Evolutionary conservation across 768 basidiomycete species (phyloP), one percentile per base, ranked within the genome.

Genomic region (Trametes gibbosa): DNA sequence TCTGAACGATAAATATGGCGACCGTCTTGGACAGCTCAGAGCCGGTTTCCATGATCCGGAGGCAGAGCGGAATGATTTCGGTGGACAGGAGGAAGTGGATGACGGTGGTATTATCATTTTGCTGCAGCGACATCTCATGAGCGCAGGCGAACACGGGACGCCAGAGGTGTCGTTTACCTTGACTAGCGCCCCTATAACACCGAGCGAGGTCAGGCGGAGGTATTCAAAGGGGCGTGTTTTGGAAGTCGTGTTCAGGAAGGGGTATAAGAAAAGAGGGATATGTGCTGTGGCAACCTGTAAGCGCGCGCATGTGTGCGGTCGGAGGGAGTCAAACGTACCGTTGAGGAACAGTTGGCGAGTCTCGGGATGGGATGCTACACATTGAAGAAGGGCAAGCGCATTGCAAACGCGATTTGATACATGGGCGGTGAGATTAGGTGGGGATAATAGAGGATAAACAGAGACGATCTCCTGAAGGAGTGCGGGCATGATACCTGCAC

Each of bases 171-270:
- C 37, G 23, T 50, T 29, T 66, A 94, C 94, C 81, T 99, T 99
- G 71, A 99, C 97, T 50, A 99, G 84, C 19, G 97, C 97, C 41
- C 97, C 97, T 65, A 99, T 99, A 62, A 99, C 97, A 37, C 97
- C 97, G n/a, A 99, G 85, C 39, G 95, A 97, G 13, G 97, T 99
- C 56, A 99, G 84, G n/a, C 97, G 88, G 53, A 99, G 85, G 74
- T 99, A 99, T 79, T 99, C 97, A 70, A 99, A 99, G 1, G 96
- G 96, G n/a, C 96, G 86, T 13, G 96, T 98, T 81, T 99, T 99
- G 56, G 92, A 94, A 13, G 95, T 99, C 6, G 96, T 99, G 74
- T 99, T 99, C 66, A 99, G 80, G 78, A 99, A 99, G 19, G 96
- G 96, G 75, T 99, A 99, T 67, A 99, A 81, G 73, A 83, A 83